Percentiles rank a stretch among this genome's conserved stretches.
Evolutionary conservation across 805 yeast genomes (phyloP).

Genomic region (Wickerhamomyces hampshirensis): DNA sequence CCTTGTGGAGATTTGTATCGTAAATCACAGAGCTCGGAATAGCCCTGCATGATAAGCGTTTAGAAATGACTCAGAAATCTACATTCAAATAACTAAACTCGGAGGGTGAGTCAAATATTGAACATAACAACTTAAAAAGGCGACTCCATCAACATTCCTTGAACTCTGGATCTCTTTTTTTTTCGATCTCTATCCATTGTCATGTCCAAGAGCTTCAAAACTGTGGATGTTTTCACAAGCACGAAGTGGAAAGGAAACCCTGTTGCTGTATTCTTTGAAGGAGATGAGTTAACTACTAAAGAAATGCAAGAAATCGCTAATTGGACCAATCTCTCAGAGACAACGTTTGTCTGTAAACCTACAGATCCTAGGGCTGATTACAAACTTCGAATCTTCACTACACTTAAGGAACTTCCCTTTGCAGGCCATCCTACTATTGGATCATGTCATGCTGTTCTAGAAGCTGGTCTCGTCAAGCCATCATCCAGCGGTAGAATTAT

Average conservation of each 20-base stretch:
- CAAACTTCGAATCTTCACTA: conserved; percentile 45
- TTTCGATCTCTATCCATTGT: too few species aligned
- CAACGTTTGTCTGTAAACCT: conserved; percentile 45
- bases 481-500: conserved; percentile 24
- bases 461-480: conserved; percentile 29
- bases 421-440: conserved; percentile 67
- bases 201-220: conserved; percentile 22
- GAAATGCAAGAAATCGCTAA: conserved; percentile 44
- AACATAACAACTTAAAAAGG: too few species aligned
- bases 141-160: too few species aligned
- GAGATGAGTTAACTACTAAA: conserved; percentile 31
- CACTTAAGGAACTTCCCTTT: conserved; percentile 46
- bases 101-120: not conserved
- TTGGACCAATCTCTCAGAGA: conserved; percentile 62
- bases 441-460: conserved; percentile 40
- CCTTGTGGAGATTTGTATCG: too few species aligned
- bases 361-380: conserved; percentile 38
- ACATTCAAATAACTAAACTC: not conserved
- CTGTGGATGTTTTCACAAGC: conserved; percentile 33
- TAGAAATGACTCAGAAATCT: too few species aligned
- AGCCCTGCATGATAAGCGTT: too few species aligned
- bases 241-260: conserved; percentile 39
- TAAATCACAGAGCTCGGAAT: too few species aligned
- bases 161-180: too few species aligned
- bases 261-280: conserved; percentile 45